A percentile compares a stretch with the other conserved stretches of the same genome.
phyloP scores from a whole-genome alignment of 257 asterid species.

The Misopates orontium region DNA sequence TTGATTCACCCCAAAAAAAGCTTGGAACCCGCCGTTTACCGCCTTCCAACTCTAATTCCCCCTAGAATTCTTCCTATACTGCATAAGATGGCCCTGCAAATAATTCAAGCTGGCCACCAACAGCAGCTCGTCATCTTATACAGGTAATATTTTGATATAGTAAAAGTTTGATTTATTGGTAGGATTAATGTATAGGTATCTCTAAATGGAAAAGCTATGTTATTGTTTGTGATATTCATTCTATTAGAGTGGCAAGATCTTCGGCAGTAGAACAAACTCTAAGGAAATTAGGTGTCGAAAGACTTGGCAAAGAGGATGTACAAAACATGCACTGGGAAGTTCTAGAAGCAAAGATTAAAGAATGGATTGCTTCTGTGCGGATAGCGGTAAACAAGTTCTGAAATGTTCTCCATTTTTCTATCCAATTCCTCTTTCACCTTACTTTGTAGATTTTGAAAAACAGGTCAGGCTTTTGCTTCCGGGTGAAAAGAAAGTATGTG shows the following conservation, averaged over 20 bases:
- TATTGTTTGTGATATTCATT: constrained; percentile 21
- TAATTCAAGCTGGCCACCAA: constrained; percentile 85
- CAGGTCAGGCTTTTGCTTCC: constrained; percentile 88
- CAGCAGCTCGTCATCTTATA: constrained; percentile 63
- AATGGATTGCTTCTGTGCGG: constrained; percentile 83
- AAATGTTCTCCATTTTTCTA: constrained; percentile 9
- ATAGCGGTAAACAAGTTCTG: constrained; percentile 43
- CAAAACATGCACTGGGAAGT: constrained; percentile 99
- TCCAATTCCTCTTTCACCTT: constrained; percentile 17
- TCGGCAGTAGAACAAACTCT: constrained; percentile 79
- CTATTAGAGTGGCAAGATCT: constrained; percentile 72
- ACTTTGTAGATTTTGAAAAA: constrained; percentile 19
- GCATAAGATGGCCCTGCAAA: constrained; percentile 61
- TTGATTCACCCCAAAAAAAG: constrained; percentile 56
- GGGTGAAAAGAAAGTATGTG: constrained; percentile 80
- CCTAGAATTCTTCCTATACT: constrained; percentile 75
- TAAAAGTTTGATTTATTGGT: constrained; percentile 10
- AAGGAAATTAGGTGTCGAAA: constrained; percentile 84
- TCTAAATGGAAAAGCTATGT: background rate
- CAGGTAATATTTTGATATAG: constrained; percentile 43
- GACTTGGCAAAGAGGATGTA: constrained; percentile 90
- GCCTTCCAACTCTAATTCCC: constrained; percentile 79
- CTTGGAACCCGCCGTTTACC: constrained; percentile 57
- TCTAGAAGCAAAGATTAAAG: constrained; percentile 87
- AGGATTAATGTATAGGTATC: constrained; percentile 1